Evolutionary conservation across 306 rosid genomes (phyloP).

Genomic region (Fragaria iinumae): DNA sequence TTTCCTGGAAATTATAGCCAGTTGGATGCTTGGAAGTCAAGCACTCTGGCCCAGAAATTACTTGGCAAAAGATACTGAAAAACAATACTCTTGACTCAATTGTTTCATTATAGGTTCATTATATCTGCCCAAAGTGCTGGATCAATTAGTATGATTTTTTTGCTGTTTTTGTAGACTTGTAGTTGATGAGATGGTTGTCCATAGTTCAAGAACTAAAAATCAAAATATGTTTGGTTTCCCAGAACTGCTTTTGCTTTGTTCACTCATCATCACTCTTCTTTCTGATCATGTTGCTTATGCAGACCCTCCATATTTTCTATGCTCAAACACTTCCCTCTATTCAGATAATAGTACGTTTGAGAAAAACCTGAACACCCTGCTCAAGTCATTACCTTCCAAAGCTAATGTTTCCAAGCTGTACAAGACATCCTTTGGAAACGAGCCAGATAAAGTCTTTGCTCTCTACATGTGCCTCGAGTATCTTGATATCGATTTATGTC

Average conservation of each 20-base stretch:
- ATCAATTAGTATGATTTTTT: background rate
- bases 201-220: background rate
- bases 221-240: background rate
- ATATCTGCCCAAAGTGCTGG: background rate
- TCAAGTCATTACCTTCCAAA: constrained; percentile 1
- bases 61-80: background rate
- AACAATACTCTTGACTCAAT: background rate
- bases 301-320: background rate
- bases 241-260: background rate
- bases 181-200: background rate
- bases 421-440: constrained; percentile 16
- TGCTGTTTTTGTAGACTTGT: background rate
- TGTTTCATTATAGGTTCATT: background rate
- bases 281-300: background rate
- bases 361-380: constrained; percentile 18
- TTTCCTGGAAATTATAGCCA: background rate
- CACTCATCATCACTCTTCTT: background rate
- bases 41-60: background rate
- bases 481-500: background rate
- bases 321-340: constrained; percentile 1
- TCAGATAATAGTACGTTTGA: constrained; percentile 14
- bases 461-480: constrained; percentile 27
- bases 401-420: constrained; percentile 21
- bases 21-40: background rate
- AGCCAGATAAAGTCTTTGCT: constrained; percentile 5